Evolutionary conservation across 73 alveolate genomes (phyloP).

Genomic region (Strombidium stylifer): DNA sequence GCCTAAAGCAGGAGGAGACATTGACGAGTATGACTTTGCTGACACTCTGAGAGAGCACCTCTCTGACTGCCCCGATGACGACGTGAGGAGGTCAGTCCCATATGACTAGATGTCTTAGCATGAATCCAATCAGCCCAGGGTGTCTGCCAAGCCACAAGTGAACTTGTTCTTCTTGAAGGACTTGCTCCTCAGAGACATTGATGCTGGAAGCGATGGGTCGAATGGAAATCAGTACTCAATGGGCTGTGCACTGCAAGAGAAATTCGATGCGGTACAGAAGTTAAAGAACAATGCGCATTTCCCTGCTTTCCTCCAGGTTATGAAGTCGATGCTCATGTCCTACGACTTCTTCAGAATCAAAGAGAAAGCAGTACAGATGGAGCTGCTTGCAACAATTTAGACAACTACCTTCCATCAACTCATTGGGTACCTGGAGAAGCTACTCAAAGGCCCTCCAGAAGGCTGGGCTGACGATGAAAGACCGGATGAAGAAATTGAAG

Average conservation of each 20-base stretch:
- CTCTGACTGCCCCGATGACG: too few species aligned
- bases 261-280: conserved; percentile 14
- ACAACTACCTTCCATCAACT: neutral
- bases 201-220: neutral
- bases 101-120: too few species aligned
- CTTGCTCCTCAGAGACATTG: neutral
- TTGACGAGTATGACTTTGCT: too few species aligned
- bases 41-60: too few species aligned
- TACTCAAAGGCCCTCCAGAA: too few species aligned
- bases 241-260: too few species aligned
- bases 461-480: neutral
- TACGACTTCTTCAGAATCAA: conserved; percentile 10
- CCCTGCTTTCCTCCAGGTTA: conserved; percentile 14
- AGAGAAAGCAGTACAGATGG: conserved; percentile 3
- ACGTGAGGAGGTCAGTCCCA: too few species aligned
- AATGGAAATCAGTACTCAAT: too few species aligned
- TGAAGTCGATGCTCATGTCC: conserved; percentile 10
- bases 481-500: neutral
- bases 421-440: neutral
- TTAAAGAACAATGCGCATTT: conserved; percentile 1
- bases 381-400: neutral
- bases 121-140: too few species aligned
- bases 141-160: too few species aligned
- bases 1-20: too few species aligned
- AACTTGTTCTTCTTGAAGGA: conserved; percentile 22